Evolutionary conservation across 2,329 filamentous ascomycete species (phyloP).

Genomic region (Apiospora rasikravindrae): DNA sequence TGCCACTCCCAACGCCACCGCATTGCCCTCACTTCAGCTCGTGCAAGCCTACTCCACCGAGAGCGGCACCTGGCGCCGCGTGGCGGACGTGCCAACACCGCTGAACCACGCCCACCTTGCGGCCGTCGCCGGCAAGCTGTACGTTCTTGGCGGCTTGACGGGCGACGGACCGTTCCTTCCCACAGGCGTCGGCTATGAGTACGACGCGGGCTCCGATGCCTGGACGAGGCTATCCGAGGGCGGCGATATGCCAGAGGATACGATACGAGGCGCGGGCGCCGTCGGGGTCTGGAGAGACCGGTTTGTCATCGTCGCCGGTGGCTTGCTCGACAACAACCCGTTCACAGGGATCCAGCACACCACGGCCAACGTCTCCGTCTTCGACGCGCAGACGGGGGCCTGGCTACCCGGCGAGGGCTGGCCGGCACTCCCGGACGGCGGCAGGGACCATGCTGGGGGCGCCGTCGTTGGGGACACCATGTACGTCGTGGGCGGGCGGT

Average conservation of each 20-base stretch:
- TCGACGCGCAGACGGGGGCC: slow-evolving; percentile 1
- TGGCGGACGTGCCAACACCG: neutral
- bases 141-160: neutral
- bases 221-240: neutral
- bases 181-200: neutral
- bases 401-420: neutral
- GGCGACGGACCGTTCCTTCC: neutral
- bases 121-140: slow-evolving; percentile 4
- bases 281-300: neutral
- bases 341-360: neutral
- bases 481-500: neutral
- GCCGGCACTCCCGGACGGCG: neutral
- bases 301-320: neutral
- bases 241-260: neutral
- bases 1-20: slow-evolving; percentile 43
- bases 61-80: slow-evolving; percentile 2
- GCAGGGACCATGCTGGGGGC: neutral
- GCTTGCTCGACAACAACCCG: neutral
- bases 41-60: slow-evolving; percentile 2
- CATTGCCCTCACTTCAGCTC: slow-evolving; percentile 32
- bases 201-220: neutral
- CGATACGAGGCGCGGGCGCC: neutral
- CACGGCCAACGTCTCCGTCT: neutral
- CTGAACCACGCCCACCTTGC: slow-evolving; percentile 9
- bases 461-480: slow-evolving; percentile 4